Evolutionary conservation across 192 early-diverging fungal species (phyloP).

Genomic region (Coemansia reversa): DNA sequence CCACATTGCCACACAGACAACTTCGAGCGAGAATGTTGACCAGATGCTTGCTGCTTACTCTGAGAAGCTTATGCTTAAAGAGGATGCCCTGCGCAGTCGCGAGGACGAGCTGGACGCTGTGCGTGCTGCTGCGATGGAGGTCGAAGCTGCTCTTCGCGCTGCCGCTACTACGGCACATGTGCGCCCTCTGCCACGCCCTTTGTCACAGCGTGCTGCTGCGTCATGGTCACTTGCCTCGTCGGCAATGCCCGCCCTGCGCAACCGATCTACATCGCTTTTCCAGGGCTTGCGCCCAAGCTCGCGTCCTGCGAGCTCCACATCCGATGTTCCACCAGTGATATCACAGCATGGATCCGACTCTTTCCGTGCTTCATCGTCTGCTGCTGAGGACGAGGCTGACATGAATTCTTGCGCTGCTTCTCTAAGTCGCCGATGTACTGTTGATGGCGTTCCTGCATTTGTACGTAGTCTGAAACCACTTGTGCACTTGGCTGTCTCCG

Average conservation of each 20-base stretch:
- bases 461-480: constrained; percentile 26
- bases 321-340: constrained; percentile 16
- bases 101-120: constrained; percentile 50
- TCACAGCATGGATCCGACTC: background rate
- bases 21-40: constrained; percentile 13
- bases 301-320: constrained; percentile 12
- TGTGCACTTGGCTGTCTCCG: constrained; percentile 23
- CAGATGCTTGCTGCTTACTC: constrained; percentile 49
- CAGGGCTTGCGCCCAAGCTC: constrained; percentile 41
- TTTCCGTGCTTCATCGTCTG: background rate
- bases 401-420: background rate
- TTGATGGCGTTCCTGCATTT: constrained; percentile 22
- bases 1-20: constrained; percentile 24
- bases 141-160: constrained; percentile 21
- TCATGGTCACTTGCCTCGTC: constrained; percentile 18
- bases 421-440: constrained; percentile 10
- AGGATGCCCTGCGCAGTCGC: constrained; percentile 47
- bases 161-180: background rate
- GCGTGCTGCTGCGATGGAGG: constrained; percentile 9
- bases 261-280: constrained; percentile 48
- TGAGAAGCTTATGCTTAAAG: constrained; percentile 48
- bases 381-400: background rate
- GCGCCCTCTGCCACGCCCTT: constrained; percentile 1
- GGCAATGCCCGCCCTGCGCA: constrained; percentile 29
- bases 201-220: constrained; percentile 1